Conservation (phyloP, 106 monocot species). For the Phalaenopsis equestris region DNA sequence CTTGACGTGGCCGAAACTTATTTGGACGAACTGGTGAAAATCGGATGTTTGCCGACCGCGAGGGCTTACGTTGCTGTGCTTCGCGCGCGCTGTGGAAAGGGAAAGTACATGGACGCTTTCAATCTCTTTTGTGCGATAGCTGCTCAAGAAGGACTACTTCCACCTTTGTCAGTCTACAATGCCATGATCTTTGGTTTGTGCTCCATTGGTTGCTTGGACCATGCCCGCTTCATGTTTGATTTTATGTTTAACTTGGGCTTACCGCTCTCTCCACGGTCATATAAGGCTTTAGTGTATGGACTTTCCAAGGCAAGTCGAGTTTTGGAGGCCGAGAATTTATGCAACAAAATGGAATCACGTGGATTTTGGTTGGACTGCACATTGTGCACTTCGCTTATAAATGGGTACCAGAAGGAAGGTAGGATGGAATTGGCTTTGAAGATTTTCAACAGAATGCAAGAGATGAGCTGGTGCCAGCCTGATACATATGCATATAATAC, state of each 20-base stretch:
- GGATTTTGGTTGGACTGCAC: constrained; percentile 3
- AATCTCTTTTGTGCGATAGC: constrained; percentile 7
- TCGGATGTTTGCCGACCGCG: background rate
- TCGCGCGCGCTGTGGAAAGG: background rate
- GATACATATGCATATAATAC: constrained; percentile 38
- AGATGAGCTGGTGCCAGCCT: background rate
- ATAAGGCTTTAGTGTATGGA: background rate
- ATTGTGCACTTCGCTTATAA: constrained; percentile 1
- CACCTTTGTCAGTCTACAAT: constrained; percentile 6
- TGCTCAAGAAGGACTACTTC: constrained; percentile 4
- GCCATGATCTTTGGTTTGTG: constrained; percentile 2
- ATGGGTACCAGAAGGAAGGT: constrained; percentile 9
- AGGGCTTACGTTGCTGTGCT: constrained; percentile 1
- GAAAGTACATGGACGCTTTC: background rate
- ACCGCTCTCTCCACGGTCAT: background rate
- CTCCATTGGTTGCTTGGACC: background rate
- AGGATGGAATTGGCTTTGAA: constrained; percentile 5
- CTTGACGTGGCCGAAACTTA: constrained; percentile 1
- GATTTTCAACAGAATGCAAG: constrained; percentile 9
- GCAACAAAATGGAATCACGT: constrained; percentile 4
- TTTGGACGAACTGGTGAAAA: background rate
- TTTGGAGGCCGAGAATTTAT: constrained; percentile 6
- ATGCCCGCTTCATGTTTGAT: constrained; percentile 13
- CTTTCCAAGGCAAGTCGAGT: constrained; percentile 1
- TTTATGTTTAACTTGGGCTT: constrained; percentile 3